These are phyloP conservation scores for Coemansia guatemalensis DNA, from an alignment of 192 early-diverging fungal species.

Conservation along the genomic window DNA sequence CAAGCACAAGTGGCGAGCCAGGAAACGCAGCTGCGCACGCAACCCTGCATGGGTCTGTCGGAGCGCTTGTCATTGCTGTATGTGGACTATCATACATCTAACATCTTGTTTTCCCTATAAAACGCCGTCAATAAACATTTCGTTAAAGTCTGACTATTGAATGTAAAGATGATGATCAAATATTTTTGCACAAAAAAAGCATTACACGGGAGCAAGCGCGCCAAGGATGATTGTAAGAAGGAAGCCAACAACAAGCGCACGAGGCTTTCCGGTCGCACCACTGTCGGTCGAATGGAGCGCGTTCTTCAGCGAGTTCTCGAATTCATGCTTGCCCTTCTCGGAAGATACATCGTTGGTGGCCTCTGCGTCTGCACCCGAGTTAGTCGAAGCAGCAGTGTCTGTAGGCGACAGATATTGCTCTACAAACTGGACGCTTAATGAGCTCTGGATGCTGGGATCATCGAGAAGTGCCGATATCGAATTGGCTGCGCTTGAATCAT, in stretches of 20 bases:
- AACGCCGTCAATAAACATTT: no score
- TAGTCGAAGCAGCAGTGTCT: neutral
- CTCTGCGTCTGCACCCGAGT: neutral
- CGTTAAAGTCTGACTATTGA: no score
- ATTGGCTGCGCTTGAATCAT: slow-evolving; percentile 37
- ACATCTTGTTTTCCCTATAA: neutral
- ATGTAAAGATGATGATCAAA: no score
- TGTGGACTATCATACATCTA: slow-evolving; percentile 39
- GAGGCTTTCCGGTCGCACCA: slow-evolving; percentile 14
- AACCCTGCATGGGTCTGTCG: slow-evolving; percentile 27
- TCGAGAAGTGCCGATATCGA: slow-evolving; percentile 46
- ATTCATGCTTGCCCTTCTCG: slow-evolving; percentile 11
- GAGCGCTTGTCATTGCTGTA: slow-evolving; percentile 41
- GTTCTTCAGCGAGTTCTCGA: slow-evolving; percentile 19
- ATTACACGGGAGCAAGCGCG: slow-evolving; percentile 28
- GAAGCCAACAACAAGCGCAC: slow-evolving; percentile 26
- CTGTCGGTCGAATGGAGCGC: slow-evolving; percentile 15
- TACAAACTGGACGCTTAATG: slow-evolving; percentile 48
- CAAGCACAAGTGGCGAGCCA: slow-evolving; percentile 25
- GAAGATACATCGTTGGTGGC: slow-evolving; percentile 25
- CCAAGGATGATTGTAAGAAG: slow-evolving; percentile 24
- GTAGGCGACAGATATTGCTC: slow-evolving; percentile 29
- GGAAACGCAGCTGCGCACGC: slow-evolving; percentile 15
- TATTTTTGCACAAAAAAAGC: slow-evolving; percentile 3
- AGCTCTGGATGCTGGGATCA: slow-evolving; percentile 48